These are phyloP conservation scores for Naematelia encephala DNA, from an alignment of 768 basidiomycete genomes.

Conservation along the genomic window DNA sequence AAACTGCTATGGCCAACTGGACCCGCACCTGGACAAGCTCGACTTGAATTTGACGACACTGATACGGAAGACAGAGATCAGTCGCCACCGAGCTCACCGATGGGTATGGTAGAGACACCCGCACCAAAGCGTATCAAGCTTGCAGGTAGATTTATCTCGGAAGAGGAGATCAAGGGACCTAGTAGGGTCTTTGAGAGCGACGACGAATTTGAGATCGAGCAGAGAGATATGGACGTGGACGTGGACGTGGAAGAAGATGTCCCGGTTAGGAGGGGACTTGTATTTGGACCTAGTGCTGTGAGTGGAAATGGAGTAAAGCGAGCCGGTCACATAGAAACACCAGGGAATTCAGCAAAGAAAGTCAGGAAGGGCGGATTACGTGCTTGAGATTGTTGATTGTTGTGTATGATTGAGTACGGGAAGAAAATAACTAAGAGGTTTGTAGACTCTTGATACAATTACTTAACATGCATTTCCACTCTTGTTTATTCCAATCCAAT, in stretches of 20 bases:
- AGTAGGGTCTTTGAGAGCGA: not conserved
- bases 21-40: not conserved
- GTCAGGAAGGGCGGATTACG: not conserved
- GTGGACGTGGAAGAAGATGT: slow-evolving; percentile 20
- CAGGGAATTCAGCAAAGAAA: not conserved
- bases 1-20: slow-evolving; percentile 37
- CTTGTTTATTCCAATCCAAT: too few species aligned
- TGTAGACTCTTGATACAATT: too few species aligned
- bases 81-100: slow-evolving; percentile 13
- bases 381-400: not conserved
- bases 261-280: slow-evolving; percentile 21
- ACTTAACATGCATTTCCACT: too few species aligned
- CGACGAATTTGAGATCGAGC: slow-evolving; percentile 1
- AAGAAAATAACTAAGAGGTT: not conserved
- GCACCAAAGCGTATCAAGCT: slow-evolving; percentile 2
- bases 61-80: slow-evolving; percentile 2
- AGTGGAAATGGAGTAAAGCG: not conserved
- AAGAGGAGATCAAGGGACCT: slow-evolving; percentile 5
- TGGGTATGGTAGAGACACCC: slow-evolving; percentile 9
- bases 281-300: slow-evolving; percentile 13
- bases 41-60: not conserved
- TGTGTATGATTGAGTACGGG: not conserved
- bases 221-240: slow-evolving; percentile 5
- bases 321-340: not conserved
- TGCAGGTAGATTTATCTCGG: slow-evolving; percentile 2